Conservation (phyloP, 2,329 filamentous ascomycete genomes). For the Trichoderma koningiopsis region DNA sequence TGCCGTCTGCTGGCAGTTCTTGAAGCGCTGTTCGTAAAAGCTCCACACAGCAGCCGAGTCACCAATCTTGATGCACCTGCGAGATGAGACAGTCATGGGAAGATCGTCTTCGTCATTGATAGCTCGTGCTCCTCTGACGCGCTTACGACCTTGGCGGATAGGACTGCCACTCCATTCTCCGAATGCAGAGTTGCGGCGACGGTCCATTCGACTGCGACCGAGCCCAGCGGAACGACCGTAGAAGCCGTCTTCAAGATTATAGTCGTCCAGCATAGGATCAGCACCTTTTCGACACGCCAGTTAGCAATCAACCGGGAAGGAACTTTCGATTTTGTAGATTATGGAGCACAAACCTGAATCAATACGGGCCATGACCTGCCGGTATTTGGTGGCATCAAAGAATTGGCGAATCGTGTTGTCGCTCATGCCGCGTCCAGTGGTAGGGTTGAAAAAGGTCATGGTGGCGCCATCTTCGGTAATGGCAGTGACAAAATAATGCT, state of each 20-base stretch:
- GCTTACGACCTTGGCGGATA: conserved; percentile 36
- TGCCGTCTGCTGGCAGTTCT: conserved; percentile 68
- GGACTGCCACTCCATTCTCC: conserved; percentile 39
- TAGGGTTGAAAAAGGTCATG: conserved; percentile 51
- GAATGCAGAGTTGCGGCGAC: conserved; percentile 38
- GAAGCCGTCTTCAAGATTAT: conserved; percentile 33
- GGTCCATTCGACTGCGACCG: conserved; percentile 35
- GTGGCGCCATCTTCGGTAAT: conserved; percentile 51
- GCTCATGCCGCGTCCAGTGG: conserved; percentile 44
- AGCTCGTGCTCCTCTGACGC: conserved; percentile 41
- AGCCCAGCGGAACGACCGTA: conserved; percentile 34
- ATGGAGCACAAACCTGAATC: conserved; percentile 41
- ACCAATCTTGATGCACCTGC: conserved; percentile 53
- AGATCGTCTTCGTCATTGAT: conserved; percentile 46
- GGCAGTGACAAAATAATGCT: conserved; percentile 56
- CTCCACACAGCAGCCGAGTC: conserved; percentile 57
- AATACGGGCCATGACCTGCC: conserved; percentile 42
- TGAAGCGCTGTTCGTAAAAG: conserved; percentile 64
- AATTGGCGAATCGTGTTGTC: conserved; percentile 47
- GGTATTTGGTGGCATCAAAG: conserved; percentile 49
- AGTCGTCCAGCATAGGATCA: conserved; percentile 41
- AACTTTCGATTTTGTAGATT: neutral
- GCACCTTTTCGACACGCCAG: conserved; percentile 32
- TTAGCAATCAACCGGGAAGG: neutral
- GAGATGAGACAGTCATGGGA: conserved; percentile 44